phyloP scores from a whole-genome alignment of 2,329 filamentous ascomycete genomes.

The Penicillium expansum region DNA sequence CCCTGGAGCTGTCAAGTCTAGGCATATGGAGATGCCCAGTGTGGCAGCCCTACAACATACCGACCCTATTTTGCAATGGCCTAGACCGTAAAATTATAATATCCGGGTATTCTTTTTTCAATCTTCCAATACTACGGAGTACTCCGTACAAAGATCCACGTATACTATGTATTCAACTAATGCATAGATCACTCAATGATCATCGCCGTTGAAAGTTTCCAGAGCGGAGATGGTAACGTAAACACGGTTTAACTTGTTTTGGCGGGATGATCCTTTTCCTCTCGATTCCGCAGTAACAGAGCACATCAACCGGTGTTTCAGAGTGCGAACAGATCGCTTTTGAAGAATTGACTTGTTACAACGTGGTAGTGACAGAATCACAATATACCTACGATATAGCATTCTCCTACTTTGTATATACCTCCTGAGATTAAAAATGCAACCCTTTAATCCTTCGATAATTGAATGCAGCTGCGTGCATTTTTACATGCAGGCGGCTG shows the following conservation, averaged over 20 bases:
- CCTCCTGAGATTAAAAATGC: background rate
- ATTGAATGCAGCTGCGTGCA: background rate
- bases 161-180: background rate
- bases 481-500: background rate
- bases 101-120: background rate
- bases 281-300: background rate
- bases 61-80: background rate
- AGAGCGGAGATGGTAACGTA: background rate
- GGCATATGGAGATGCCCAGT: background rate
- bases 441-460: background rate
- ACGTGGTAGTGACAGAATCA: background rate
- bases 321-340: background rate
- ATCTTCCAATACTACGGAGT: no score
- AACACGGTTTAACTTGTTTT: background rate
- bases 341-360: background rate
- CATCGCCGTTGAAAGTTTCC: slow-evolving; percentile 16
- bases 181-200: slow-evolving; percentile 3
- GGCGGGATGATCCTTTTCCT: background rate
- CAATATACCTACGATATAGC: background rate
- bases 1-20: background rate
- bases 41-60: background rate
- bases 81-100: background rate
- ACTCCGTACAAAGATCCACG: background rate
- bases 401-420: background rate
- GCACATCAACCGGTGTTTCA: slow-evolving; percentile 3